A percentile compares a stretch with the other conserved stretches of the same genome.
phyloP scores from a whole-genome alignment of 805 yeast species.

The Pichia eremophila region DNA sequence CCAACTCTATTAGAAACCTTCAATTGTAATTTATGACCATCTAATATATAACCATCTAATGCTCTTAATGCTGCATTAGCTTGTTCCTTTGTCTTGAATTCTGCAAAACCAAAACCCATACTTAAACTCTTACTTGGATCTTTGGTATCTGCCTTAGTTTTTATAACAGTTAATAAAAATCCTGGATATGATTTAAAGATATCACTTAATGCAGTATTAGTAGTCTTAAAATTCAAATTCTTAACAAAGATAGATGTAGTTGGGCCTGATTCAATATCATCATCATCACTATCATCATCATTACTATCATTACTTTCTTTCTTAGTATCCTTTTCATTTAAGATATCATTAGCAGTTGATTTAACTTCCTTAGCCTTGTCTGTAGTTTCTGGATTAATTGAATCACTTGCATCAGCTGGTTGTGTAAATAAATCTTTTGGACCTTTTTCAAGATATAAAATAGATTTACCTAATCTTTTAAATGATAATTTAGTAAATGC shows the following conservation, averaged over 20 bases:
- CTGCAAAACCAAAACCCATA: conserved; percentile 98
- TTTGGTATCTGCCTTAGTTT: conserved; percentile 82
- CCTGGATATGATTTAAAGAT: conserved; percentile 69
- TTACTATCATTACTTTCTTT: conserved; percentile 18
- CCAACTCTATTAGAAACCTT: conserved; percentile 69
- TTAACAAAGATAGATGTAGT: conserved; percentile 86
- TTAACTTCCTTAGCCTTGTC: conserved; percentile 34
- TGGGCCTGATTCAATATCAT: conserved; percentile 46
- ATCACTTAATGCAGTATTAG: conserved; percentile 43
- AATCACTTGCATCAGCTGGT: conserved; percentile 37
- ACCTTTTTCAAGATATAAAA: conserved; percentile 87
- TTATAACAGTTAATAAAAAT: conserved; percentile 71
- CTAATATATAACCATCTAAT: conserved; percentile 68
- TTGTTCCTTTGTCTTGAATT: conserved; percentile 67
- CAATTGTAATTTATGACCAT: conserved; percentile 84
- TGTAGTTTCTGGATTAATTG: conserved; percentile 20
- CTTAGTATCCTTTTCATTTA: conserved; percentile 22
- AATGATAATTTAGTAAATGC: conserved; percentile 86
- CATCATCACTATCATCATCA: conserved; percentile 18
- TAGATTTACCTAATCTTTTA: conserved; percentile 78
- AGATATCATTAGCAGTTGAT: conserved; percentile 34
- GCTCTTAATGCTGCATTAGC: conserved; percentile 69
- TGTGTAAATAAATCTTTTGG: conserved; percentile 71
- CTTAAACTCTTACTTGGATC: conserved; percentile 57
- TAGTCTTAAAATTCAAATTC: conserved; percentile 81